These are phyloP conservation scores for Amanita rubescens DNA, from an alignment of 768 basidiomycete species.

Conservation along the genomic window DNA sequence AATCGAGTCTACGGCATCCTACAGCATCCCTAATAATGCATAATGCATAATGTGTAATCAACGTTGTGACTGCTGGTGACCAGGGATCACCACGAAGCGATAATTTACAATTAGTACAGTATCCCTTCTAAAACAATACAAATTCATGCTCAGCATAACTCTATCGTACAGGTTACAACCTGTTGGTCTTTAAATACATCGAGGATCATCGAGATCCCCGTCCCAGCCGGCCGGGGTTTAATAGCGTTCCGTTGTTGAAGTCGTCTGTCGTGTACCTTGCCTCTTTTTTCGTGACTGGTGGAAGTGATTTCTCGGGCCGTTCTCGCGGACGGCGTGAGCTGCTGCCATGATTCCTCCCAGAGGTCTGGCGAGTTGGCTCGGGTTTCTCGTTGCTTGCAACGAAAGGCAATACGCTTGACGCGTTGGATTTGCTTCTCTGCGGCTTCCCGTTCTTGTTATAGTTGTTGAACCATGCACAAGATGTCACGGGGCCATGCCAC, in stretches of 20 bases:
- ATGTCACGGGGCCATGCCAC: conserved; percentile 66
- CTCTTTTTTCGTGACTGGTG: conserved; percentile 19
- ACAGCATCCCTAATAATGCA: neutral
- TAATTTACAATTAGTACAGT: neutral
- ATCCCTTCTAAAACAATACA: neutral
- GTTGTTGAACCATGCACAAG: conserved; percentile 63
- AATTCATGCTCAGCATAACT: neutral
- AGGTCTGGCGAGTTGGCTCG: neutral
- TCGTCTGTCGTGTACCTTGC: conserved; percentile 12
- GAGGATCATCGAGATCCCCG: conserved; percentile 18
- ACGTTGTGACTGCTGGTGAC: no score
- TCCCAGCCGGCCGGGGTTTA: conserved; percentile 6
- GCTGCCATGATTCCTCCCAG: neutral
- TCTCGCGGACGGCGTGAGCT: neutral
- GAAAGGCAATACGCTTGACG: conserved; percentile 26
- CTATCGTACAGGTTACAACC: neutral
- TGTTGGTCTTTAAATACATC: neutral
- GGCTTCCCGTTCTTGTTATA: conserved; percentile 38
- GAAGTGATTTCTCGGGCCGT: conserved; percentile 17
- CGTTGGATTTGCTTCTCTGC: conserved; percentile 27
- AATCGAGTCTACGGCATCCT: no score
- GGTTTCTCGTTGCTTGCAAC: neutral
- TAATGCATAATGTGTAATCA: neutral
- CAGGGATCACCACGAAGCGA: neutral
- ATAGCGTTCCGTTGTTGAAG: conserved; percentile 9